Conservation (phyloP, 2,329 filamentous ascomycete genomes). For the Colletotrichum cordylinicola region DNA sequence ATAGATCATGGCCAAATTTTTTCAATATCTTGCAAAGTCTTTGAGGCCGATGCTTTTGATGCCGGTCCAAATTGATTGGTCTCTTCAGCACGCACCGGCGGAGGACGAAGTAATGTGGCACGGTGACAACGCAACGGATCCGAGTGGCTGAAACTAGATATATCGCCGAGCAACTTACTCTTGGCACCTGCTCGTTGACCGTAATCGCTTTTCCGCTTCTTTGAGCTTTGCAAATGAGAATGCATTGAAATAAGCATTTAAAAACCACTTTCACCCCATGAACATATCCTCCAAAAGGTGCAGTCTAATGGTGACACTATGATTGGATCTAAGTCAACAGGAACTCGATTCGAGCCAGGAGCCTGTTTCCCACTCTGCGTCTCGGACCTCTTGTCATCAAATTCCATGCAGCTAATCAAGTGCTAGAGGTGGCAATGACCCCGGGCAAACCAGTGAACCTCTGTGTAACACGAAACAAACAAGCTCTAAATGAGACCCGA, state of each 20-base stretch:
- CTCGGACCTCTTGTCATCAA: rapidly evolving
- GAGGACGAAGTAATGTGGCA: background rate
- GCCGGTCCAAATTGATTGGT: rapidly evolving
- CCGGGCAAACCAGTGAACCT: background rate
- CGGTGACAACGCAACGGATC: background rate
- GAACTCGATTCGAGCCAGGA: background rate
- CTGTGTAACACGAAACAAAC: background rate
- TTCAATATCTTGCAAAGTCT: rapidly evolving
- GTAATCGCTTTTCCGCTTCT: rapidly evolving
- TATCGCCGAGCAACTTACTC: background rate
- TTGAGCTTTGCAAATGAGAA: background rate
- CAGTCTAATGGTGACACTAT: background rate
- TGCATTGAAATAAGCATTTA: rapidly evolving
- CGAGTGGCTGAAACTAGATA: background rate
- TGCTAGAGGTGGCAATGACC: background rate
- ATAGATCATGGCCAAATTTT: rapidly evolving
- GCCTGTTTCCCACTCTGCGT: background rate
- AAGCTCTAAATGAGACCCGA: background rate
- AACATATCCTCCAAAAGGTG: background rate
- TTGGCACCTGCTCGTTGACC: background rate
- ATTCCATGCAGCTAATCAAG: background rate
- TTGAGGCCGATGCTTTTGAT: background rate
- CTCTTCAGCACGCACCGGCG: rapidly evolving
- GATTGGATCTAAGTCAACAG: background rate
- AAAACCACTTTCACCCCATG: background rate